Base-by-base conservation (phyloP, 305 asterid genomes). In the Fraxinus nigra region DNA sequence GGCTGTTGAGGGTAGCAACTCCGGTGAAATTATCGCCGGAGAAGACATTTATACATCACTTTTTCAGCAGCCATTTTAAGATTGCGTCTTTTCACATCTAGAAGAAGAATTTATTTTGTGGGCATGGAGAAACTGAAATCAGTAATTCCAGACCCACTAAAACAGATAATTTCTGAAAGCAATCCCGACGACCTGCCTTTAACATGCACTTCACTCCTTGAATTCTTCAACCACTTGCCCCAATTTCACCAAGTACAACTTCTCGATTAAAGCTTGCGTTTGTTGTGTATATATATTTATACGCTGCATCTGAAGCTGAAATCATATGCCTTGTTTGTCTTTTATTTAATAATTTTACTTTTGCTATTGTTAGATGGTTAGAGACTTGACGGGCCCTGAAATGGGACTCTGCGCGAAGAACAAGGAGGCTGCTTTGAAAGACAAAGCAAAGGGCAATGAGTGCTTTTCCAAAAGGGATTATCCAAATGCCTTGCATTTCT, bases 121-220 rank as follows among this genome's bases (percentile, higher is more conserved):
- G 32, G 40, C 63, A 89, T 95, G 99, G 99, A 95, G 94, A 90
- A 84, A 89, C 93, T 95, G 87, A 95, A 92, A 87, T 88, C 92
- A 77, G 84, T 75, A 33, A 88, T 94, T 35, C 96, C 99, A 26
- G 87, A 89, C 59, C 33, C 80, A 35, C 86, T 93, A 4, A 88
- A 87, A 85, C 91, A 75, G 24, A 37, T 51, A 84, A 94, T 92
- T 77, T 79, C 85, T 24, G 84, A 81, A 46, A 89, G 97, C 87
- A 80, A 84, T 6, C 77, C 86, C 33, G 77, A 85, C 80, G 88
- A 88, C 79, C 92, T 95, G 65, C 80, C 82, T 56, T 86, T 89
- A 26, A 89, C 97, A 2, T 93, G 90, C 86, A 89, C 93, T 77
- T 90, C 90, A 7, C 93, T 95, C 59, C 94, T 95, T 75, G 22